phyloP scores from a whole-genome alignment of 2,329 filamentous ascomycete genomes.

The Dothistroma septosporum region DNA sequence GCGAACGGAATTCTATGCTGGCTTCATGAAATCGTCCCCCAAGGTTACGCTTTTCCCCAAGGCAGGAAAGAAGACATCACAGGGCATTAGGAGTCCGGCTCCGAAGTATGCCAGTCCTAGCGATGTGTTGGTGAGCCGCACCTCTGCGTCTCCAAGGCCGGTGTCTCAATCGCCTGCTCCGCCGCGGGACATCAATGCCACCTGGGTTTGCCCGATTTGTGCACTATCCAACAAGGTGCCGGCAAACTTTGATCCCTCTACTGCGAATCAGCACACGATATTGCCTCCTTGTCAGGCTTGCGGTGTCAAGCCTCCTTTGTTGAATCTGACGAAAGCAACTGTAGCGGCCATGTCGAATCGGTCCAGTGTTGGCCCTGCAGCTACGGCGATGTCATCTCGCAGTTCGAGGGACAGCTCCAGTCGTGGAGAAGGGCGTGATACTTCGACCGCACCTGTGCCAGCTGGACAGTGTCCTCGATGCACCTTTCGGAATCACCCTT shows the following conservation, averaged over 20 bases:
- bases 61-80: slow-evolving; percentile 60
- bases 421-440: background rate
- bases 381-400: background rate
- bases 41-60: slow-evolving; percentile 91
- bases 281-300: slow-evolving; percentile 86
- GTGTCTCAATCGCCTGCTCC: slow-evolving; percentile 46
- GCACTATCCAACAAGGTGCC: slow-evolving; percentile 91
- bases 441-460: background rate
- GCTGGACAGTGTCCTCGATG: slow-evolving; percentile 67
- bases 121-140: slow-evolving; percentile 40
- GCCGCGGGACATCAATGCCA: slow-evolving; percentile 57
- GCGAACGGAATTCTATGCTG: slow-evolving; percentile 82
- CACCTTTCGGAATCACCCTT: slow-evolving; percentile 91
- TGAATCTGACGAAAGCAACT: slow-evolving; percentile 79
- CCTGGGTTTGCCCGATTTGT: slow-evolving; percentile 95
- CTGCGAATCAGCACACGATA: slow-evolving; percentile 69
- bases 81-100: slow-evolving; percentile 50
- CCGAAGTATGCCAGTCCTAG: slow-evolving; percentile 44
- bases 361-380: slow-evolving; percentile 18
- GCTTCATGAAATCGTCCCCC: slow-evolving; percentile 89
- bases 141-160: slow-evolving; percentile 47
- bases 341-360: slow-evolving; percentile 69
- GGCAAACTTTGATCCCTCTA: slow-evolving; percentile 84
- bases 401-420: slow-evolving; percentile 6
- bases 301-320: slow-evolving; percentile 83